phyloP scores from a whole-genome alignment of 371 early-diverging fungal species.

The Batkoa obscura region DNA sequence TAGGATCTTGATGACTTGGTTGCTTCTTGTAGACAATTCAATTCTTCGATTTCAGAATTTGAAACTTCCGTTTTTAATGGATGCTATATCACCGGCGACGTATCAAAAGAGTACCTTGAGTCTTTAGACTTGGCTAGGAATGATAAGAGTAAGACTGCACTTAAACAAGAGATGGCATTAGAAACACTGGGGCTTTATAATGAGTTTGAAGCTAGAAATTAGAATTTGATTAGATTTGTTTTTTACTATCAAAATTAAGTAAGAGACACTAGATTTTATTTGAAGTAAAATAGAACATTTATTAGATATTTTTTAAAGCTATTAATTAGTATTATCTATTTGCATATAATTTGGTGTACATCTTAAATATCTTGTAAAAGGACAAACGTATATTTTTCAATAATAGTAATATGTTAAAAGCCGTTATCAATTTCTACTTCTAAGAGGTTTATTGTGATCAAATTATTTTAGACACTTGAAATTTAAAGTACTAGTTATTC shows the following conservation, averaged over 20 bases:
- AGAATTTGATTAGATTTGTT: background rate
- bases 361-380: no score
- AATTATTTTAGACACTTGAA: no score
- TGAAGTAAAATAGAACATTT: no score
- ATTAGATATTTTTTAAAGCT: no score
- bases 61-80: constrained; percentile 93
- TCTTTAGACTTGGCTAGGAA: constrained; percentile 43
- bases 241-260: background rate
- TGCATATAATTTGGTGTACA: no score
- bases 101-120: constrained; percentile 57
- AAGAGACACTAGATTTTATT: no score
- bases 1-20: constrained; percentile 56
- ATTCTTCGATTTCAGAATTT: constrained; percentile 54
- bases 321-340: no score
- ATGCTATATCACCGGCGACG: constrained; percentile 71
- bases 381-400: no score
- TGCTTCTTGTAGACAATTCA: constrained; percentile 60
- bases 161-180: constrained; percentile 8
- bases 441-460: no score
- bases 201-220: background rate
- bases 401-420: no score
- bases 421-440: no score
- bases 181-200: constrained; percentile 4
- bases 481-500: no score
- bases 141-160: constrained; percentile 18